Percentiles rank a stretch among this genome's conserved stretches.
These are phyloP conservation scores for Penicillium longicatenatum DNA, from an alignment of 495 filamentous ascomycete genomes.

Conservation along the genomic window DNA sequence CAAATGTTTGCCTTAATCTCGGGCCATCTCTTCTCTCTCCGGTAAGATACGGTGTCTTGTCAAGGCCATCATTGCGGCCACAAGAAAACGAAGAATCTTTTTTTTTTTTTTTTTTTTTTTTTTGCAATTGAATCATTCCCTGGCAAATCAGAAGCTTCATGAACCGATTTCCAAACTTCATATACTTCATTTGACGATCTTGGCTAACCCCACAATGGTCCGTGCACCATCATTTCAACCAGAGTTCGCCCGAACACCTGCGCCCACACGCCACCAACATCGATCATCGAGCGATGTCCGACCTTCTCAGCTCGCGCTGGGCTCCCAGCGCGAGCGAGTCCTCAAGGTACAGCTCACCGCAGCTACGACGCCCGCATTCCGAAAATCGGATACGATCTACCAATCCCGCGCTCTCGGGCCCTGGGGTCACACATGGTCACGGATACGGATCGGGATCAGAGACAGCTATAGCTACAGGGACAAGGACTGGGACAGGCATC, in stretches of 20 bases:
- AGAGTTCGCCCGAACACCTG: not conserved
- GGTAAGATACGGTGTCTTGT: too few relatives aligned
- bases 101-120: too few relatives aligned
- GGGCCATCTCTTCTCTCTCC: too few relatives aligned
- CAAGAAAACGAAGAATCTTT: too few relatives aligned
- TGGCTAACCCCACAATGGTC: not conserved
- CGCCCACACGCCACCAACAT: not conserved
- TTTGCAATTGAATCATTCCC: too few relatives aligned
- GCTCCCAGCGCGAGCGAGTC: slow-evolving; percentile 21
- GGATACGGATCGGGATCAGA: slow-evolving; percentile 1
- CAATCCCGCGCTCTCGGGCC: not conserved
- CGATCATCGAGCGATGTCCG: slow-evolving; percentile 19
- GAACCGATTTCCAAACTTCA: not conserved
- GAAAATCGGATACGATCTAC: slow-evolving; percentile 11
- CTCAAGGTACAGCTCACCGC: not conserved
- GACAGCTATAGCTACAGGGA: not conserved
- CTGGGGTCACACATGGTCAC: slow-evolving; percentile 1
- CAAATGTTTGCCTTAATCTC: too few relatives aligned
- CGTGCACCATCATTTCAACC: not conserved
- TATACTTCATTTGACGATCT: not conserved
- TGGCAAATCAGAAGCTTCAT: not conserved
- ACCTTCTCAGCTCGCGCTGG: slow-evolving; percentile 36
- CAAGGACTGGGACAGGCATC: not conserved
- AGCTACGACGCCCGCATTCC: slow-evolving; percentile 12
- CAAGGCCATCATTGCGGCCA: too few relatives aligned